Conservation (phyloP, 1,139 yeast genomes). For the Blastobotrys elegans region DNA sequence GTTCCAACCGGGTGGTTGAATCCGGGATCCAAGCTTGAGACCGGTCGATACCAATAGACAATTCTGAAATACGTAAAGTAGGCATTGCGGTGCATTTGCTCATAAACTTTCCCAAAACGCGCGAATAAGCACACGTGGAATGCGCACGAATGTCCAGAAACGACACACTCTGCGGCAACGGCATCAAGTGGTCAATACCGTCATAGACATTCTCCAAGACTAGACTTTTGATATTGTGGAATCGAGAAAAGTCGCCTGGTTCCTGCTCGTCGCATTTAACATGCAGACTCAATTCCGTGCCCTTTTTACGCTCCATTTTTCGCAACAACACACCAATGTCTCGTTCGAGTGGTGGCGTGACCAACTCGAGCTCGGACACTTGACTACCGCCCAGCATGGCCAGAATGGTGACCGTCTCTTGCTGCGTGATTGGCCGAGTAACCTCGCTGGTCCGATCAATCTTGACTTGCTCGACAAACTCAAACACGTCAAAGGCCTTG, state of each 20-base stretch:
- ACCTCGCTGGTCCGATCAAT: background rate
- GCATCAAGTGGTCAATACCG: constrained; percentile 8
- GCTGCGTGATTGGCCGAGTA: background rate
- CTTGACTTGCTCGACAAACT: background rate
- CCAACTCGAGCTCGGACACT: background rate
- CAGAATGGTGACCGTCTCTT: background rate
- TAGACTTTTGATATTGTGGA: constrained; percentile 7
- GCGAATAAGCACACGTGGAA: constrained; percentile 10
- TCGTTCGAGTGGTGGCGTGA: constrained; percentile 5
- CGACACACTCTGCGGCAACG: constrained; percentile 4
- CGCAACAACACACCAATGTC: background rate
- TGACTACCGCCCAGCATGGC: background rate
- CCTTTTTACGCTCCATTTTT: background rate
- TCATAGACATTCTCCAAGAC: constrained; percentile 10
- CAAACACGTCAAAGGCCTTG: constrained; percentile 1
- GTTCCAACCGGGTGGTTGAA: constrained; percentile 6
- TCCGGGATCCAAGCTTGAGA: constrained; percentile 7
- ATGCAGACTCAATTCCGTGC: constrained; percentile 4
- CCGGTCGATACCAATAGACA: constrained; percentile 9
- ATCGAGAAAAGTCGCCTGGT: constrained; percentile 7
- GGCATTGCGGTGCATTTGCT: constrained; percentile 7
- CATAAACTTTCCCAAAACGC: constrained; percentile 8
- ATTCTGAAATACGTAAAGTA: constrained; percentile 3
- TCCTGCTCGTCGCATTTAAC: constrained; percentile 6
- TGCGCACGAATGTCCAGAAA: constrained; percentile 8